Percentiles rank a stretch among this genome's conserved stretches.
phyloP scores from a whole-genome alignment of 371 early-diverging fungal species.

The Batrachochytrium dendrobatidis region DNA sequence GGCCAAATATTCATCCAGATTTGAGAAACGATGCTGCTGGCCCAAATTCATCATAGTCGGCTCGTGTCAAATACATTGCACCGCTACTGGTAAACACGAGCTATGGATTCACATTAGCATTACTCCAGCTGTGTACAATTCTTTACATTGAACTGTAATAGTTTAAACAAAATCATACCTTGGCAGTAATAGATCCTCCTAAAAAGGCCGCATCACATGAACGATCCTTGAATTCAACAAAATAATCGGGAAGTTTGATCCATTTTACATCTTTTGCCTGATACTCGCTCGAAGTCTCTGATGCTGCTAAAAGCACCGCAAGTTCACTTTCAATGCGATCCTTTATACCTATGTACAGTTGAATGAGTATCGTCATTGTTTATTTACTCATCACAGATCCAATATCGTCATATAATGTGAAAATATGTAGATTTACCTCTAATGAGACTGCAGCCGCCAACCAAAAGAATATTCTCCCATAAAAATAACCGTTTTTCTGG shows the following conservation, averaged over 20 bases:
- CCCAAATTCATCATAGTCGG: constrained; percentile 71
- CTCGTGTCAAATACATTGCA: constrained; percentile 7
- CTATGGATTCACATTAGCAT: constrained; percentile 28
- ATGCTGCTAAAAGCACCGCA: constrained; percentile 45
- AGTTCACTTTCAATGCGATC: constrained; percentile 58
- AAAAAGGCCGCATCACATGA: constrained; percentile 60
- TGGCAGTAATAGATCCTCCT: constrained; percentile 71
- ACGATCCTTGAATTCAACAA: constrained; percentile 59
- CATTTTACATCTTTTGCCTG: constrained; percentile 68
- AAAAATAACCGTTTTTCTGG: constrained; percentile 66
- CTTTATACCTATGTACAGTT: constrained; percentile 35
- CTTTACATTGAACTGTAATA: constrained; percentile 8
- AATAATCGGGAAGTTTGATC: constrained; percentile 68
- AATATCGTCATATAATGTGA: background rate
- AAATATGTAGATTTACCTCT: constrained; percentile 31
- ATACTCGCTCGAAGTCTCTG: constrained; percentile 69
- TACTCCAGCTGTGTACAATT: constrained; percentile 5
- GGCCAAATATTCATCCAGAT: background rate
- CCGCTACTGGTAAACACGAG: constrained; percentile 56
- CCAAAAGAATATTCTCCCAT: constrained; percentile 73
- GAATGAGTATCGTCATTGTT: background rate
- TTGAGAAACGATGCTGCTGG: constrained; percentile 48
- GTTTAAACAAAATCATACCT: constrained; percentile 58
- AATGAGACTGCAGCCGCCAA: constrained; percentile 55
- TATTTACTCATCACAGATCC: constrained; percentile 1